Base-by-base conservation (phyloP, 2,329 filamentous ascomycete genomes). In the Thelonectria olida region DNA sequence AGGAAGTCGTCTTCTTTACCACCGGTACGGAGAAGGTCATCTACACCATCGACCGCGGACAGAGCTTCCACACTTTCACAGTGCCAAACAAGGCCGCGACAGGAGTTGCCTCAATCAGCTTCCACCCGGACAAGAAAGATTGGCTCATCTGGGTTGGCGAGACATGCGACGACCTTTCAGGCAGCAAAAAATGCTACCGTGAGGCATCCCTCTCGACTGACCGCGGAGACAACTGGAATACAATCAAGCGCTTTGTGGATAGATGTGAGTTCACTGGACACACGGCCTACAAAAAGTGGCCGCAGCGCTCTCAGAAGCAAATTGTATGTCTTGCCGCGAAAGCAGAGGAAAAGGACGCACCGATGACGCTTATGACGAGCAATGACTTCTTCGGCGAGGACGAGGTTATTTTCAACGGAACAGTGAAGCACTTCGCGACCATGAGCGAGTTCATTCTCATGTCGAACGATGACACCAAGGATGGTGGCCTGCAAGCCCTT, bases 361-460 rank as follows among this genome's bases (percentile, higher is more conserved):
- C 88, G 2, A 79, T 90, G 48, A 85, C 90, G 66, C 85, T 99
- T 27, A 77, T 93, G 15, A 90, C 91, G 39, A 97, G 91, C 75
- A 84, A 92, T 42, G 89, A 96, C 71, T 93, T 90, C 78, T 96
- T 96, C 72, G 79, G 81, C 12, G 85, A 89, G 53, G 84, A 88
- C 64, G 85, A 89, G 68, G 63, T 63, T 4, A 51, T 69, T 9
- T 83, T 86, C 22, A 85, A 94, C 61, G 74, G 72, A 27, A 72
- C 75, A 1, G 91, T 97, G 41, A 88, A 90, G 68, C 90, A 91
- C 68, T 98, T 97, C 77, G 95, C 93, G 2, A 96, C 91, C 5
- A 98, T 97, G 95, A 90, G 91, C 38, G 96, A 99, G 75, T 99
- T 97, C 76, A 96, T 99, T 72, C 88, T 99, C 38, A 90, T 97